Percentiles rank a stretch among this genome's conserved stretches.
Conservation (phyloP, 768 basidiomycete genomes). For the Melanogaster broomeanus region DNA sequence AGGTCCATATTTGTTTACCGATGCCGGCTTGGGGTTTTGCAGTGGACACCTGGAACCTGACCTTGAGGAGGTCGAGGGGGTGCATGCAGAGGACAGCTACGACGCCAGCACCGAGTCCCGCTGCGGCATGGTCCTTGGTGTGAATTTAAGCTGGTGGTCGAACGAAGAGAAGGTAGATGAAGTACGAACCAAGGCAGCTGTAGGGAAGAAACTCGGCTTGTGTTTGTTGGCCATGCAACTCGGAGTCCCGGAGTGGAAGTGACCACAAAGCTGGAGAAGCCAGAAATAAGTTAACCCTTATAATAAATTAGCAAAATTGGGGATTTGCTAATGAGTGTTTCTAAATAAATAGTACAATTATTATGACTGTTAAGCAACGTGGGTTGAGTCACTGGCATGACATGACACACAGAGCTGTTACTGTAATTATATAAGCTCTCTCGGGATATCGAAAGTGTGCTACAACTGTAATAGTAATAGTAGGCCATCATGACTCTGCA, state of each 20-base stretch:
- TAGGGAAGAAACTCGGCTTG: conserved; percentile 45
- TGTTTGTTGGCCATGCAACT: conserved; percentile 29
- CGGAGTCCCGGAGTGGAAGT: neutral
- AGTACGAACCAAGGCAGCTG: conserved; percentile 32
- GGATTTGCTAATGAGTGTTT: too few species aligned
- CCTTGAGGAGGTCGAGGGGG: conserved; percentile 93
- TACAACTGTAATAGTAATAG: too few species aligned
- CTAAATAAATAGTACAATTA: too few species aligned
- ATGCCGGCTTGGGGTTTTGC: conserved; percentile 57
- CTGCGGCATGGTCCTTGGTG: conserved; percentile 87
- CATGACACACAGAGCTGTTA: too few species aligned
- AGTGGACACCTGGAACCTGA: conserved; percentile 89
- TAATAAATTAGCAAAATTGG: too few species aligned
- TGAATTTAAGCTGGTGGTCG: neutral
- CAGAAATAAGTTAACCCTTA: conserved; percentile 11
- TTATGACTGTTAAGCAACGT: too few species aligned
- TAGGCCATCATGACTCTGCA: neutral
- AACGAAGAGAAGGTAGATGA: neutral
- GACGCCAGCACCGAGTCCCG: conserved; percentile 91
- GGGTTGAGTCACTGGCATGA: too few species aligned
- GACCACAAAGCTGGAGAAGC: conserved; percentile 2
- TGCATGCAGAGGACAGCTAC: conserved; percentile 95
- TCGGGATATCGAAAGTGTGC: too few species aligned
- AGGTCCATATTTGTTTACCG: conserved; percentile 74
- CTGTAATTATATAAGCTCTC: too few species aligned